Conservation (phyloP, 768 basidiomycete genomes). For the Bullera alba region DNA sequence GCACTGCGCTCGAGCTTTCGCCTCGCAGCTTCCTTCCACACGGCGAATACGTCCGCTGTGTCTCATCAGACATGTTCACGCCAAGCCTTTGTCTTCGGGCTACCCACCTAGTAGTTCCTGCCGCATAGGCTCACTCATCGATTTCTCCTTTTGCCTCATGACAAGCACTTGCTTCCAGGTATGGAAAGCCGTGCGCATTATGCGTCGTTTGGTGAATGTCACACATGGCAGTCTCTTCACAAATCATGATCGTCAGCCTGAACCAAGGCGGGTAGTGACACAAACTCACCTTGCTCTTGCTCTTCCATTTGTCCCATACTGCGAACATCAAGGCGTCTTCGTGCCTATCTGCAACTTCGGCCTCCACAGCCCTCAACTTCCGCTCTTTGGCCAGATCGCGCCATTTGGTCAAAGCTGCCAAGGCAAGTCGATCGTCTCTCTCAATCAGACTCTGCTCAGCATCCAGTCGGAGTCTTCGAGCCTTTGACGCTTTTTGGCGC, state of each 20-base stretch:
- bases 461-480: neutral
- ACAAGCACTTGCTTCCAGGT: slow-evolving; percentile 7
- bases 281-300: slow-evolving; percentile 12
- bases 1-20: slow-evolving; percentile 3
- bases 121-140: slow-evolving; percentile 3
- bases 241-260: neutral
- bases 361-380: slow-evolving; percentile 18
- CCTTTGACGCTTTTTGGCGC: neutral
- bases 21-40: slow-evolving; percentile 16
- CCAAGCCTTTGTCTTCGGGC: neutral
- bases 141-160: slow-evolving; percentile 1
- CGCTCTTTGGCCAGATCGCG: slow-evolving; percentile 10
- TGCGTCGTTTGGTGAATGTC: slow-evolving; percentile 11
- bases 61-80: slow-evolving; percentile 1
- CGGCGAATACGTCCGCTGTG: slow-evolving; percentile 9
- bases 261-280: no score
- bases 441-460: neutral
- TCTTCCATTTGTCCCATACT: slow-evolving; percentile 38
- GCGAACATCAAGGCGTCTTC: slow-evolving; percentile 34
- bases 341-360: slow-evolving; percentile 21
- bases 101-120: slow-evolving; percentile 12
- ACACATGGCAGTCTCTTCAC: slow-evolving; percentile 13
- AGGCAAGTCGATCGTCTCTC: slow-evolving; percentile 1
- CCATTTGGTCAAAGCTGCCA: slow-evolving; percentile 14
- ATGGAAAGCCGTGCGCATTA: slow-evolving; percentile 11